These are phyloP conservation scores for Xylariaceae sp. DNA, from an alignment of 2,329 filamentous ascomycete species.

Conservation along the genomic window DNA sequence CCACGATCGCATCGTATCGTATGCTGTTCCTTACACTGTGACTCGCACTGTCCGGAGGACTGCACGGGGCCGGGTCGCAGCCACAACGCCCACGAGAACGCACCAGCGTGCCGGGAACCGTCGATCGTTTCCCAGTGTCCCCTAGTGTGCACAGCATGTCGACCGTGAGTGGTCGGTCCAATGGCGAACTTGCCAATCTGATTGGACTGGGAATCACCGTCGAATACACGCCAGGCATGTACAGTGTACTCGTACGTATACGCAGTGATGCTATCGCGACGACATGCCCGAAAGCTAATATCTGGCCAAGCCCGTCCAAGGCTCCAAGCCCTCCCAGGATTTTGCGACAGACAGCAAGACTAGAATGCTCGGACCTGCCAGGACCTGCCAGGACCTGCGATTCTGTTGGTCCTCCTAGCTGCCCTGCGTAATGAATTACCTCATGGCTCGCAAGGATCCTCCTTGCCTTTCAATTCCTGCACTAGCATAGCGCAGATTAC, in stretches of 20 bases:
- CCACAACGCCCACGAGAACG: conserved; percentile 3
- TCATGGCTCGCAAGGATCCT: background rate
- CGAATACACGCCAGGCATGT: background rate
- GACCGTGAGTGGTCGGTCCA: background rate
- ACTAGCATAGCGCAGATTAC: background rate
- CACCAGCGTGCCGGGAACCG: conserved; percentile 12
- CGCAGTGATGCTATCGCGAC: background rate
- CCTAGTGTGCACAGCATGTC: background rate
- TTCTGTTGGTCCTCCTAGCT: background rate
- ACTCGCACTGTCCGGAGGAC: too few relatives aligned
- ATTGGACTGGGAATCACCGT: background rate
- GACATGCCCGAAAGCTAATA: background rate
- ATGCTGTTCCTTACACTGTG: too few relatives aligned
- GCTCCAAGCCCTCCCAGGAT: too few relatives aligned
- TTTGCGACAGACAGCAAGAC: too few relatives aligned
- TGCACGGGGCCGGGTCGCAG: background rate
- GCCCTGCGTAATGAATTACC: background rate
- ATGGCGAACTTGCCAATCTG: background rate
- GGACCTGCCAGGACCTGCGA: background rate
- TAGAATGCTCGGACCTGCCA: too few relatives aligned
- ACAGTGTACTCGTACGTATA: background rate
- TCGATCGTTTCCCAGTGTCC: background rate
- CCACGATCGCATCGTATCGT: too few relatives aligned
- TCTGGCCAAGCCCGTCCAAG: background rate
- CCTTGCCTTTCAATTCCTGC: background rate